Evolutionary conservation across 2,329 filamentous ascomycete genomes (phyloP).

Genomic region (Dendryphion nanum): DNA sequence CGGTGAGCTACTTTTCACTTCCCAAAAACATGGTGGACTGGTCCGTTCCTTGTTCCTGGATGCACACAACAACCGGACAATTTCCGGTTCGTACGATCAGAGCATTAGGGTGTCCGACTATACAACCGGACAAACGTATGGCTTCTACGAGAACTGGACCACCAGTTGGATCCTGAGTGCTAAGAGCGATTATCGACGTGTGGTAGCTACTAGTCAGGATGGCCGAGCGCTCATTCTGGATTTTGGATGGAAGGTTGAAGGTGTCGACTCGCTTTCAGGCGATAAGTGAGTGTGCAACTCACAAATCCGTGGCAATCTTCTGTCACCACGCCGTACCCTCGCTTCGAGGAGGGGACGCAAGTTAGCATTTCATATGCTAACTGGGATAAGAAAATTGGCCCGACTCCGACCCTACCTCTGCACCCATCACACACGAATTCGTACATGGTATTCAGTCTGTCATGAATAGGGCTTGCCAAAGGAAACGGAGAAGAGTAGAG

Average conservation of each 20-base stretch:
- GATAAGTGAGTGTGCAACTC: conserved; percentile 3
- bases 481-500: no score
- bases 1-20: conserved; percentile 76
- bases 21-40: conserved; percentile 79
- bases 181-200: conserved; percentile 91
- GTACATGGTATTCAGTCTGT: no score
- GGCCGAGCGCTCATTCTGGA: conserved; percentile 91
- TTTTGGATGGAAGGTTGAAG: conserved; percentile 66
- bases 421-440: no score
- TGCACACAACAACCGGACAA: conserved; percentile 76
- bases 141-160: conserved; percentile 93
- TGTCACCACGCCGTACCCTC: no score
- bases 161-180: conserved; percentile 95
- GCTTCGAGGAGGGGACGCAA: no score
- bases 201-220: conserved; percentile 93
- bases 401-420: no score
- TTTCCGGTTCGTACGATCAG: conserved; percentile 92
- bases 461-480: no score
- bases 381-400: no score
- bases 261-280: conserved; percentile 41
- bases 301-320: no score
- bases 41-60: conserved; percentile 92
- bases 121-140: conserved; percentile 71
- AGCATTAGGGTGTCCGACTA: conserved; percentile 95
- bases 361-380: no score